These are phyloP conservation scores for Cladosporium sp. DNA, from an alignment of 2,329 filamentous ascomycete species.

Conservation along the genomic window DNA sequence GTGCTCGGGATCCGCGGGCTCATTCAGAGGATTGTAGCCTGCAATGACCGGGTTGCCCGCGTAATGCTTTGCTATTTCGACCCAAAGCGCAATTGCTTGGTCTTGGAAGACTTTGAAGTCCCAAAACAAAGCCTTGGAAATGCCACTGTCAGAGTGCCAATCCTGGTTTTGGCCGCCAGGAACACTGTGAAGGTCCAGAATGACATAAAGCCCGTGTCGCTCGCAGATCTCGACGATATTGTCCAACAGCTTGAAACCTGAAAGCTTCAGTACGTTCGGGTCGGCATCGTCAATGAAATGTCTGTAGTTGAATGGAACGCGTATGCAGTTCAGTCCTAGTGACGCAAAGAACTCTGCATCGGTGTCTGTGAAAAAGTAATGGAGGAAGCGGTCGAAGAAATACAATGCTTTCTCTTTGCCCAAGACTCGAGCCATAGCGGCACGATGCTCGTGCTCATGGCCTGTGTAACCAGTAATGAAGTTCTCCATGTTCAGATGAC, in stretches of 20 bases:
- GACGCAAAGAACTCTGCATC: constrained; percentile 60
- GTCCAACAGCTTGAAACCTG: constrained; percentile 53
- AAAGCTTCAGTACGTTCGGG: constrained; percentile 40
- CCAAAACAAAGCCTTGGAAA: constrained; percentile 51
- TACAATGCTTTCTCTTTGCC: constrained; percentile 59
- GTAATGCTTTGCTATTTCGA: constrained; percentile 48
- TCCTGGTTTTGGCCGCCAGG: constrained; percentile 54
- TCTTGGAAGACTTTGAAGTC: constrained; percentile 54
- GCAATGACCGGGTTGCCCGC: constrained; percentile 47
- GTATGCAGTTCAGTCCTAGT: constrained; percentile 58
- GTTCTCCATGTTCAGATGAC: constrained; percentile 48
- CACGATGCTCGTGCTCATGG: constrained; percentile 59
- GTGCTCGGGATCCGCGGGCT: constrained; percentile 52
- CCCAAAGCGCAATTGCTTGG: constrained; percentile 52
- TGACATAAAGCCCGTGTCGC: constrained; percentile 51
- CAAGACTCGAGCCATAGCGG: constrained; percentile 54
- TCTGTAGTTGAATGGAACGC: constrained; percentile 62
- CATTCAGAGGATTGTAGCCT: constrained; percentile 55
- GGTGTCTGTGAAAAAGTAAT: constrained; percentile 60
- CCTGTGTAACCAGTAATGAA: constrained; percentile 65
- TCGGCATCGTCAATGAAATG: constrained; percentile 53
- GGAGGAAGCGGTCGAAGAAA: constrained; percentile 59
- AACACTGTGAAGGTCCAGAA: constrained; percentile 52
- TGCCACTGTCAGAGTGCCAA: constrained; percentile 53
- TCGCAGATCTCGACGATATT: constrained; percentile 51